phyloP scores from a whole-genome alignment of 2,329 filamentous ascomycete species.

The Didymella keratinophila region DNA sequence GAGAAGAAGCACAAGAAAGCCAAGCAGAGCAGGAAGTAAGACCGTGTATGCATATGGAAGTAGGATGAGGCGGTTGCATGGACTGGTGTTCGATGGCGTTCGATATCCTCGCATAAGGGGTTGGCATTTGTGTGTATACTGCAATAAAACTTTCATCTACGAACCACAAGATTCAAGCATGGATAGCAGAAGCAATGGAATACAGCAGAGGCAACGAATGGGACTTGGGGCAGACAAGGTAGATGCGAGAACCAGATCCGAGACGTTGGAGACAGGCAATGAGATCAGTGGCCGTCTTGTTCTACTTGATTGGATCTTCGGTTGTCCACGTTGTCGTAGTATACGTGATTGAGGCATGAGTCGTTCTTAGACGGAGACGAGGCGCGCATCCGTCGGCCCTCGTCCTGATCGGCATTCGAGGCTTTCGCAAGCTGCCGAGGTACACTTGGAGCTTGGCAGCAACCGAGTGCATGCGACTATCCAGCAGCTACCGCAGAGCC shows the following conservation, averaged over 20 bases:
- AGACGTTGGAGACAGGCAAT: background rate
- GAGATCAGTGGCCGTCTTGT: background rate
- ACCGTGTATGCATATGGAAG: background rate
- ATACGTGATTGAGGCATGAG: too few species aligned
- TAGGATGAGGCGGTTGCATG: constrained; percentile 8
- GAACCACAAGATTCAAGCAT: too few species aligned
- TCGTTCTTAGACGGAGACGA: too few species aligned
- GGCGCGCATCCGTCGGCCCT: constrained; percentile 4
- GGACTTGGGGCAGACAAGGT: too few species aligned
- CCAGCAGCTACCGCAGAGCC: constrained; percentile 13
- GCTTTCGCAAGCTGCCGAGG: constrained; percentile 12
- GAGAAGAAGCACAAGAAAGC: constrained; percentile 47
- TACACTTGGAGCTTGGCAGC: constrained; percentile 16
- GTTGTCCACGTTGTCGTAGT: too few species aligned
- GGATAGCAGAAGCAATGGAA: too few species aligned
- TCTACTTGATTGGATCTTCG: too few species aligned
- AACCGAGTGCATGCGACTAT: constrained; percentile 12
- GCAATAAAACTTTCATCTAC: background rate
- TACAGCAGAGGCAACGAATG: too few species aligned
- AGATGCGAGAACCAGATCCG: background rate
- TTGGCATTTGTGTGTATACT: background rate
- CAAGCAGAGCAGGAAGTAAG: constrained; percentile 20
- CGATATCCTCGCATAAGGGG: constrained; percentile 20
- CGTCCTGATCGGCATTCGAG: constrained; percentile 8
- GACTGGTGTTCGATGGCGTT: constrained; percentile 17